Evolutionary conservation across 352 stramenopile species (phyloP), one percentile per base, ranked within the genome.

Genomic region (Aphanomyces cochlioides): DNA sequence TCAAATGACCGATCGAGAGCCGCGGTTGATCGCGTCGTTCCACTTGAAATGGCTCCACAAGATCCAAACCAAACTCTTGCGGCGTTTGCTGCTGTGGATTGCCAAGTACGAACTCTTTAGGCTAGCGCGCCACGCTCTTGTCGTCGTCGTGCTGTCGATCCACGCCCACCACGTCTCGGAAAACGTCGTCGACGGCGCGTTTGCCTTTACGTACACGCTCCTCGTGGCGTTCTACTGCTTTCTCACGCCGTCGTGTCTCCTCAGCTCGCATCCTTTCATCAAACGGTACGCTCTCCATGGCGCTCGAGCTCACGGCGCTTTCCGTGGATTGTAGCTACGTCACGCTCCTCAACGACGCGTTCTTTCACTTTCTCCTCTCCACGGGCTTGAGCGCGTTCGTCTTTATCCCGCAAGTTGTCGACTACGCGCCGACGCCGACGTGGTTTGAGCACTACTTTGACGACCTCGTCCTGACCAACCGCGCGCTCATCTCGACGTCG

Each of bases 161-260:
- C 41, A 69, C 21, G 61, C 61, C 5, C 39, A 69, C 8, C 41
- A 69, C 34, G 61, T 69, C n/a, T 41, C 28, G 1, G 10, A 61
- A 5, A n/a, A 13, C 15, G 50, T 69, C 47, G 50, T 69, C 61
- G 39, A 61, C 50, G 50, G 0, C 21, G 8, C 13, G 47, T 60
- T 69, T 37, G 19, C 61, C 36, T 60, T 60, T 43, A 60, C 61
- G 10, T 69, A 63, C 50, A 60, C 61, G 34, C 7, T 69, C 5
- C 7, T 69, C 15, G 61, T 69, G 7, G 61, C 61, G 21, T 47
- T 69, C 40, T 69, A 69, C 50, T 69, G 61, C 47, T 36, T 69
- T 19, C 5, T 57, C 12, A 60, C 61, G 13, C 61, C 61, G n/a
- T 36, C 34, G 40, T 69, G 61, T 69, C 47, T 69, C 5, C n/a